Evolutionary conservation across 2,329 filamentous ascomycete species (phyloP).

Genomic region (Aspergillus sp.): DNA sequence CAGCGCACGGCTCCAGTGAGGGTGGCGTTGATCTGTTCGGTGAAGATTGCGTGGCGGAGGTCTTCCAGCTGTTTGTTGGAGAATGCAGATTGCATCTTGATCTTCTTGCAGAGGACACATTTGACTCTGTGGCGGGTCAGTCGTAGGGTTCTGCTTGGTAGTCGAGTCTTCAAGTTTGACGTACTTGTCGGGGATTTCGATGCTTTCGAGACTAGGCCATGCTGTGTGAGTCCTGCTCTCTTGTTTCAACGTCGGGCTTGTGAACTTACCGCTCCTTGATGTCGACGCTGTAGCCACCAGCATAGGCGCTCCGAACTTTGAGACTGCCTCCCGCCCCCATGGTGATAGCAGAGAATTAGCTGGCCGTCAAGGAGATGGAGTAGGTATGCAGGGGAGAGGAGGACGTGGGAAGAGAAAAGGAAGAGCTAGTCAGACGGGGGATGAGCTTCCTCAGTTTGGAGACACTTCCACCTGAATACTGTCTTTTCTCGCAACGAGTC

Average conservation of each 20-base stretch:
- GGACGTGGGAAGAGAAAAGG: neutral
- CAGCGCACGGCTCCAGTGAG: slow-evolving; percentile 38
- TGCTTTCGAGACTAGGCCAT: slow-evolving; percentile 23
- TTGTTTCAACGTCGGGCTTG: neutral
- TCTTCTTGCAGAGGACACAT: slow-evolving; percentile 48
- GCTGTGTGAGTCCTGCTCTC: neutral
- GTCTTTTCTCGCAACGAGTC: too few relatives aligned
- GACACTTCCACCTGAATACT: too few relatives aligned
- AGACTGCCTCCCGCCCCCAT: neutral
- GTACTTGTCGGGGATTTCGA: slow-evolving; percentile 34
- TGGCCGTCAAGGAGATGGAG: neutral
- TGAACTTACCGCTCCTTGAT: slow-evolving; percentile 22
- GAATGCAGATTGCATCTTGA: slow-evolving; percentile 36
- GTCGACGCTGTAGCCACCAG: slow-evolving; percentile 24
- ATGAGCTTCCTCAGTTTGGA: too few relatives aligned
- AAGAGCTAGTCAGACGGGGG: too few relatives aligned
- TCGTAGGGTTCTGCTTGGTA: neutral
- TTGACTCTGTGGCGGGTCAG: slow-evolving; percentile 38
- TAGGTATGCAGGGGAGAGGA: neutral
- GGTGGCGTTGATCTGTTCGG: slow-evolving; percentile 14
- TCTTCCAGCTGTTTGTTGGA: slow-evolving; percentile 49
- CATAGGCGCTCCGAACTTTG: slow-evolving; percentile 17
- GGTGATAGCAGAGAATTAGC: neutral
- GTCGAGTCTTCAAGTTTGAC: slow-evolving; percentile 1
- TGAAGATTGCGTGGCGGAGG: slow-evolving; percentile 25